These are phyloP conservation scores for Dittrichia graveolens DNA, from an alignment of 129 eudicot species.

Conservation along the genomic window DNA sequence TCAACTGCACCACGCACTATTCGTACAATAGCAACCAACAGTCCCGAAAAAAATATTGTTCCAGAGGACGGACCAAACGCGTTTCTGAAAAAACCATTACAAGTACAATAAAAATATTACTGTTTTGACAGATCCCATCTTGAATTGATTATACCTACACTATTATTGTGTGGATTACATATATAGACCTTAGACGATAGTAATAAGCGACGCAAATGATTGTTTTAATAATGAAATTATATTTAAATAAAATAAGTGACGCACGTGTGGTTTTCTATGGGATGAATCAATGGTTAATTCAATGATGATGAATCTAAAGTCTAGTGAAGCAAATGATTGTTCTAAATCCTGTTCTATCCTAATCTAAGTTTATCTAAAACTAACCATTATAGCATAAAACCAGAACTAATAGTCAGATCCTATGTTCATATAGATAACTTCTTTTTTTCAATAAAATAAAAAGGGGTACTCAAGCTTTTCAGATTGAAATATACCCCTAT, in stretches of 20 bases:
- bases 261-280: too few relatives aligned
- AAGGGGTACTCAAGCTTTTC: too few relatives aligned
- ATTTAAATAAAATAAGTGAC: too few relatives aligned
- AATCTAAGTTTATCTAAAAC: too few relatives aligned
- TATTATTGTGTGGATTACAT: too few relatives aligned
- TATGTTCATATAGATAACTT: too few relatives aligned
- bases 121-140: conserved; percentile 11
- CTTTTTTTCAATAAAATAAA: too few relatives aligned
- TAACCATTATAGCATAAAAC: too few relatives aligned
- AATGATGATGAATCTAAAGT: not conserved
- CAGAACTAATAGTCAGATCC: too few relatives aligned
- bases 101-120: conserved; percentile 21
- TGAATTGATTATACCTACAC: not conserved
- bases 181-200: not conserved
- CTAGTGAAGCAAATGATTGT: not conserved
- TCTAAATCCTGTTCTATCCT: too few relatives aligned
- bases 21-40: conserved; percentile 61
- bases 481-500: too few relatives aligned
- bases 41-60: conserved; percentile 88
- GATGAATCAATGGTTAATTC: not conserved
- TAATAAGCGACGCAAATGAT: not conserved
- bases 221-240: too few relatives aligned
- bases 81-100: conserved; percentile 56
- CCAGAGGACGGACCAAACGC: conserved; percentile 95
- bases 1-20: conserved; percentile 87